phyloP scores from a whole-genome alignment of 2,329 filamentous ascomycete species.

The Penicillium sp. region DNA sequence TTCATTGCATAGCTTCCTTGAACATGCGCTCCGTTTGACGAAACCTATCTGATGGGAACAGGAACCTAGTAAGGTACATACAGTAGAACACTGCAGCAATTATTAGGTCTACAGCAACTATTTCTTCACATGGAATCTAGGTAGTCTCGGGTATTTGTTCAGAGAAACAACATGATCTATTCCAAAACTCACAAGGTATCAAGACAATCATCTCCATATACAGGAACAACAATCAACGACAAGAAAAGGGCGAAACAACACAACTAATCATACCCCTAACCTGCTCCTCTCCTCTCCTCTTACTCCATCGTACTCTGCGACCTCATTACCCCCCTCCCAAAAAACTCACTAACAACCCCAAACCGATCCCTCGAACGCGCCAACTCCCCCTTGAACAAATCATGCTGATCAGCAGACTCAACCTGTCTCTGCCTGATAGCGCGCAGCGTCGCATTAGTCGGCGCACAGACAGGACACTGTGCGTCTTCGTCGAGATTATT shows the following conservation, averaged over 20 bases:
- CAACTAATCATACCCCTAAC: conserved; percentile 9
- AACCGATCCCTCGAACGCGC: conserved; percentile 76
- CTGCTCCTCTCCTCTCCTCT: no score
- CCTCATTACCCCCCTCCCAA: conserved; percentile 85
- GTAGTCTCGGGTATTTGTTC: no score
- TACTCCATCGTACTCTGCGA: conserved; percentile 36
- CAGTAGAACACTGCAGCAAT: no score
- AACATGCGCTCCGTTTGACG: not conserved
- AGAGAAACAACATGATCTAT: conserved; percentile 6
- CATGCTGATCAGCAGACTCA: conserved; percentile 81
- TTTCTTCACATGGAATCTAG: no score
- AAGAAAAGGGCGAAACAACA: not conserved
- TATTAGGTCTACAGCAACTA: no score
- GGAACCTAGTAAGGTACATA: not conserved
- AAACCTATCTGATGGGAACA: not conserved
- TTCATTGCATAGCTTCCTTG: conserved; percentile 10
- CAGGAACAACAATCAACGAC: conserved; percentile 2
- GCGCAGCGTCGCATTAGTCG: conserved; percentile 80
- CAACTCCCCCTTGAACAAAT: conserved; percentile 79
- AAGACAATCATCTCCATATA: not conserved
- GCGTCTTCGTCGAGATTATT: conserved; percentile 62
- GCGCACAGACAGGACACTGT: conserved; percentile 82
- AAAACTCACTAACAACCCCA: conserved; percentile 89
- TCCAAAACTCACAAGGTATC: conserved; percentile 12
- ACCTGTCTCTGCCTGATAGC: conserved; percentile 82